Percentiles rank a stretch among this genome's conserved stretches.
Evolutionary conservation across 2,329 filamentous ascomycete species (phyloP).

Genomic region (Pyricularia grisea): DNA sequence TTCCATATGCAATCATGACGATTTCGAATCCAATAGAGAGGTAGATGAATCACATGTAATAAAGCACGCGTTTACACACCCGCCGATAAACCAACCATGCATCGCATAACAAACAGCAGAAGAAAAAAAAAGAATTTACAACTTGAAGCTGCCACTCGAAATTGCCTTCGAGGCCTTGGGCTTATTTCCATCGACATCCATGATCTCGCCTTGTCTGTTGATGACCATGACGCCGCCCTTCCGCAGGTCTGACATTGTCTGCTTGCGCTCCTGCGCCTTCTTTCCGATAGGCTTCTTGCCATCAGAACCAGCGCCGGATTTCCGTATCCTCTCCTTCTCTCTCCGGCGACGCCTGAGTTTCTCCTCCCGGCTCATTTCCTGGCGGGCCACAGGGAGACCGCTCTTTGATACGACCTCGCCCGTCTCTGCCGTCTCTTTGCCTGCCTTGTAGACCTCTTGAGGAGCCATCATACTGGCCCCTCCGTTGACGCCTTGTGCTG

Average conservation of each 20-base stretch:
- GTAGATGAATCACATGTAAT: neutral
- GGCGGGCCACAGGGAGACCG: conserved; percentile 66
- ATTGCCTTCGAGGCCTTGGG: conserved; percentile 42
- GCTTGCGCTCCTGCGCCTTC: conserved; percentile 46
- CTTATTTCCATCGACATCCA: conserved; percentile 75
- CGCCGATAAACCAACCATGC: neutral
- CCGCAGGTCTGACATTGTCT: conserved; percentile 35
- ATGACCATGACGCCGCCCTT: conserved; percentile 85
- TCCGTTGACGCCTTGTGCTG: conserved; percentile 62
- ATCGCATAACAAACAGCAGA: neutral
- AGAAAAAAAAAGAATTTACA: conserved; percentile 27
- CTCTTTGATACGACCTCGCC: conserved; percentile 69
- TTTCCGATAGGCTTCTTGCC: conserved; percentile 42
- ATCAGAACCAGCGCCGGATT: conserved; percentile 31
- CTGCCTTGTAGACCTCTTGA: conserved; percentile 86
- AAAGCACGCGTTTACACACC: neutral
- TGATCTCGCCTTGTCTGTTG: conserved; percentile 78
- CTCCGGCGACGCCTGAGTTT: conserved; percentile 67
- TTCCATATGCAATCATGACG: neutral
- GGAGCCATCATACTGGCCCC: conserved; percentile 73
- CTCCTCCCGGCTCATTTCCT: conserved; percentile 84
- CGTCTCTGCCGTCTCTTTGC: conserved; percentile 50
- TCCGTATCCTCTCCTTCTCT: conserved; percentile 77
- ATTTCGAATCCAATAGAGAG: neutral
- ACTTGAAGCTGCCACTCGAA: conserved; percentile 51